Base-by-base conservation (phyloP, 192 early-diverging fungal genomes). In the Backusella sp. region DNA sequence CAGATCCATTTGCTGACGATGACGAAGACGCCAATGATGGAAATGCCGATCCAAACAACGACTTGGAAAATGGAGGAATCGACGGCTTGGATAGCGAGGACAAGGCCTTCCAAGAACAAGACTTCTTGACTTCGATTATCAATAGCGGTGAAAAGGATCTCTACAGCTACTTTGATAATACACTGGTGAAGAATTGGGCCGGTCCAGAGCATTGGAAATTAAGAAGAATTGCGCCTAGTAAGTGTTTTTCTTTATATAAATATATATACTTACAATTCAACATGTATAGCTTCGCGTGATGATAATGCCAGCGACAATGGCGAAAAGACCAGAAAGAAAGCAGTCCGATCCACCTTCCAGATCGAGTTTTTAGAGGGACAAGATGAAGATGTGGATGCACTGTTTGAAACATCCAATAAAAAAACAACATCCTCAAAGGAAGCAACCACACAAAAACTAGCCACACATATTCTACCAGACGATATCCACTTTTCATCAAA, bases 171-270 rank as follows among this genome's bases (percentile, higher is more conserved):
- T 97, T 98, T 88, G 96, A 97, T 83, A 82, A 90, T 32, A 90
- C 89, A 14, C 87, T 96, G 65, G 76, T 90, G 76, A 86, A 90
- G 59, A 90, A 90, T 67, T 99, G 97, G 97, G 97, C 96, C 8
- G 97, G 97, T 15, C 95, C 96, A 14, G 94, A 93, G 73, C 93
- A 95, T 79, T 99, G 96, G 96, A 94, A 91, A 41, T 75, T 94
- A 71, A 81, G 84, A 67, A 76, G 80, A 30, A n/a, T 37, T 21
- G 35, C 68, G 32, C 68, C 41, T 75, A 66, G 87, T 85, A 62
- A 44, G 3, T 32, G 32, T 32, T 32, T 32, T 0, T 32, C 32
- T 3, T 32, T 32, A 35, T 56, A 11, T 26, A 28, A 21, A 30
- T 76, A 56, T 44, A 15, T 12, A 15, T 44, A 14, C 14, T 19